phyloP scores from a whole-genome alignment of 2,329 filamentous ascomycete genomes.

The Colletotrichum orchidophilum region DNA sequence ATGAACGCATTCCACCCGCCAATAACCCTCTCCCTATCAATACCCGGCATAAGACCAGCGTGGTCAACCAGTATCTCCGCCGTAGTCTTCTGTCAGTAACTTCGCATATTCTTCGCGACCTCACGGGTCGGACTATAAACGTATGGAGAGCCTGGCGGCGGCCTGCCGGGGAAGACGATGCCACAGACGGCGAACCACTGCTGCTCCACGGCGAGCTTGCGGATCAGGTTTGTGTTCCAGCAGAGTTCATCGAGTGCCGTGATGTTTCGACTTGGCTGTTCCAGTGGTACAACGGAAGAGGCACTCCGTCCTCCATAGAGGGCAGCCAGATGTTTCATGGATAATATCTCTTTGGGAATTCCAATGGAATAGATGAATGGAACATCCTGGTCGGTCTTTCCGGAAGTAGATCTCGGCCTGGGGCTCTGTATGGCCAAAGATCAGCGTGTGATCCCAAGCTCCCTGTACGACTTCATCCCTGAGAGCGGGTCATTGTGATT shows the following conservation, averaged over 20 bases:
- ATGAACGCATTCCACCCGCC: not conserved
- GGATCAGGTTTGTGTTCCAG: not conserved
- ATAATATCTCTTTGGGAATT: not conserved
- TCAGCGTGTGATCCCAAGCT: not conserved
- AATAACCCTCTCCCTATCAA: not conserved
- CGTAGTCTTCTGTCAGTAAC: not conserved
- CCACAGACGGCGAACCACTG: slow-evolving; percentile 4
- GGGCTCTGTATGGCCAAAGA: not conserved
- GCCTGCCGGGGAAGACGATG: not conserved
- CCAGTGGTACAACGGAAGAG: not conserved
- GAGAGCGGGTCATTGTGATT: not conserved
- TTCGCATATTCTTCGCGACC: not conserved
- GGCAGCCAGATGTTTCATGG: not conserved
- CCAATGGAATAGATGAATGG: not conserved
- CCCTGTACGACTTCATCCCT: not conserved
- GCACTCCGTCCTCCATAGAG: not conserved
- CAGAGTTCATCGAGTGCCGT: not conserved
- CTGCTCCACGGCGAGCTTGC: not conserved
- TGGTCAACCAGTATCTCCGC: not conserved
- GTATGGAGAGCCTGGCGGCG: not conserved
- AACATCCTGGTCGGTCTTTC: not conserved
- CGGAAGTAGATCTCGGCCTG: not conserved
- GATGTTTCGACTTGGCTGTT: not conserved
- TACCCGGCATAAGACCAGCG: not conserved
- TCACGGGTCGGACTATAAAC: not conserved